Evolutionary conservation across 208 protist species (phyloP), one percentile per base, ranked within the genome.

Genomic region (Trypanosoma scelopori): DNA sequence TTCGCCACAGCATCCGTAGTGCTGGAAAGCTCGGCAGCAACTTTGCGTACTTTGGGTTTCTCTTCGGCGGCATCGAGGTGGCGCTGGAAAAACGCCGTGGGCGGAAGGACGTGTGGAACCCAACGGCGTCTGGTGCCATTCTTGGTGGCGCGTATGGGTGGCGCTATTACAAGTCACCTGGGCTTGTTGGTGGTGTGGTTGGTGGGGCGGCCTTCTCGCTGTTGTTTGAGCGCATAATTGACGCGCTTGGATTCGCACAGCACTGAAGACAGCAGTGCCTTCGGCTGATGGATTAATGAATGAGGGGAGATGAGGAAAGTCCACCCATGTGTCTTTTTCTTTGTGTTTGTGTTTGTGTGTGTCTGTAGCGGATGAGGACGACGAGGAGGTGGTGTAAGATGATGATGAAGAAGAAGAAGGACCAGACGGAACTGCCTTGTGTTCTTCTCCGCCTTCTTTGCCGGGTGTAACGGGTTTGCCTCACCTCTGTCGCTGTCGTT

Each of bases 61-160:
- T 97, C 53, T 95, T 97, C 55, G 85, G 89, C 16, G 89, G 89
- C 5, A 71, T 95, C 20, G 92, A 97, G 74, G 89, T 93, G 47
- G 89, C 87, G 55, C 59, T 97, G 53, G 89, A 97, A 83, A 97
- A 97, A 85, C 89, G 92, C 4, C 87, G 92, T 16, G 92, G 87
- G 9, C 69, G 74, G 22, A 94, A 97, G 69, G 92, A 97, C 62
- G 35, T 75, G 62, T 92, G 78, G 84, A 97, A 97, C 69, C 82
- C 89, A 13, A 89, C 84, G 12, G 57, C 85, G 28, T 69, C 78
- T 13, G 92, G 92, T 47, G 92, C 76, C 2, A 45, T 93, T 3
- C 57, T 97, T 46, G 87, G 79, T 35, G 92, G 84, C 18, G 78
- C 53, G 20, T 96, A 96, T 65, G 90, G 90, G 28, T 93, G 85